A percentile compares a stretch with the other conserved stretches of the same genome.
Conservation (phyloP, 768 basidiomycete species). For the Saitozyma sp. region DNA sequence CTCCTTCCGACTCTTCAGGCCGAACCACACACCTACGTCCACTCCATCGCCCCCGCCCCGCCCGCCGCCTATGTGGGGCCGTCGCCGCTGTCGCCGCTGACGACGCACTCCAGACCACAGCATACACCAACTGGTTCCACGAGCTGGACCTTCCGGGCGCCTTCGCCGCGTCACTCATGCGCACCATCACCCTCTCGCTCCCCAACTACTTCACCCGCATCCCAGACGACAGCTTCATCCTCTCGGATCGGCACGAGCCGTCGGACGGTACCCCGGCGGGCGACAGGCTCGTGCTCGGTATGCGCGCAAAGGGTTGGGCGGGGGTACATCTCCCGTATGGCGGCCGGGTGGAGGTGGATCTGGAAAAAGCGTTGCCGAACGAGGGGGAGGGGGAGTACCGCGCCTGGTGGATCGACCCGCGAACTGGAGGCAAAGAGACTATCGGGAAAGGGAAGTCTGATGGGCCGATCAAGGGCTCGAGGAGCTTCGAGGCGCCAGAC, state of each 20-base stretch:
- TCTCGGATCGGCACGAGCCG: constrained; percentile 9
- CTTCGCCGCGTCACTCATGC: constrained; percentile 2
- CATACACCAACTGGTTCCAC: constrained; percentile 19
- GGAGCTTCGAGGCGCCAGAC: no score
- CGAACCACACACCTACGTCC: no score
- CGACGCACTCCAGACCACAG: constrained; percentile 2
- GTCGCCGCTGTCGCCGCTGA: not conserved
- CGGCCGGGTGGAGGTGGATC: not conserved
- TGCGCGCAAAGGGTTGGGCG: constrained; percentile 4
- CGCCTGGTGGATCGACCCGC: no score
- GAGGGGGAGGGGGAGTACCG: no score
- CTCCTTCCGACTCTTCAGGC: no score
- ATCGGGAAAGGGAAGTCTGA: no score
- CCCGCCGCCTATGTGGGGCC: no score
- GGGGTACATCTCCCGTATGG: constrained; percentile 15
- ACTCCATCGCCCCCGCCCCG: no score
- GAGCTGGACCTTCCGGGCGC: constrained; percentile 26
- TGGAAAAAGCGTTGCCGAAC: no score
- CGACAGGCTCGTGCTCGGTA: constrained; percentile 3
- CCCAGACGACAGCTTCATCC: constrained; percentile 17
- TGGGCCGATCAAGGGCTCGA: no score
- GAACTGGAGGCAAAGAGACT: no score
- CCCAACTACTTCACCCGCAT: constrained; percentile 15
- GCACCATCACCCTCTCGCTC: constrained; percentile 8
- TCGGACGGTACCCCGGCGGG: not conserved